Evolutionary conservation across 192 early-diverging fungal genomes (phyloP), one percentile per base, ranked within the genome.

Genomic region (Neocallimastix lanati): DNA sequence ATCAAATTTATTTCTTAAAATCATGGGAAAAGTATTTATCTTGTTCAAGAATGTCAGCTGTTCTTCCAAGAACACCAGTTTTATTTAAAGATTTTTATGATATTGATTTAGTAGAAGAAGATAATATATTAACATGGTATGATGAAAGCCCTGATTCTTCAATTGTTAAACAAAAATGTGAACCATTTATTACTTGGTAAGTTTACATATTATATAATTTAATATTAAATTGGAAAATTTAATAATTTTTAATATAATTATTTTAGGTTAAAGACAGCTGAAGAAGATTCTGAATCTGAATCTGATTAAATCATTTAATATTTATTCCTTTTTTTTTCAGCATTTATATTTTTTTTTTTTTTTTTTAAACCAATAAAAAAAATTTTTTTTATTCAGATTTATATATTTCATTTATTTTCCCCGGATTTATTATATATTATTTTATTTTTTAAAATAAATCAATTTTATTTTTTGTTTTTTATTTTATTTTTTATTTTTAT

Each of bases 71-170:
- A 29, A 87, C 83, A 29, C 77, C 78, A 13, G 82, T 90, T 67
- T 82, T 93, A 35, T 87, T 93, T 67, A 89, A 92, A 82, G 83
- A 84, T 28, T 85, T 92, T 76, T 95, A 95, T 82, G 93, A 90
- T 80, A 79, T 78, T 76, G 94, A 94, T 81, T 83, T 92, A 78
- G 84, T 95, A 21, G 94, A 95, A 79, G 94, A 95, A 83, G 94
- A 95, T 29, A 88, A 87, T 25, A 90, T 93, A 82, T 77, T 90
- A 79, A 79, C 84, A 29, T 95, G 94, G 94, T 90, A 89, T 76
- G 82, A 85, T 77, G 78, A 85, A 30, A 79, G 85, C 2, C 80
- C 81, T 12, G 84, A 85, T 13, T 89, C 86, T 21, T 82, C 85
- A 16, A 83, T 83, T 29, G 89, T 95, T 76, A 91, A 89, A 82